A percentile compares a stretch with the other conserved stretches of the same genome.
These are phyloP conservation scores for Neurospora sp. DNA, from an alignment of 495 filamentous ascomycete species.

Conservation along the genomic window DNA sequence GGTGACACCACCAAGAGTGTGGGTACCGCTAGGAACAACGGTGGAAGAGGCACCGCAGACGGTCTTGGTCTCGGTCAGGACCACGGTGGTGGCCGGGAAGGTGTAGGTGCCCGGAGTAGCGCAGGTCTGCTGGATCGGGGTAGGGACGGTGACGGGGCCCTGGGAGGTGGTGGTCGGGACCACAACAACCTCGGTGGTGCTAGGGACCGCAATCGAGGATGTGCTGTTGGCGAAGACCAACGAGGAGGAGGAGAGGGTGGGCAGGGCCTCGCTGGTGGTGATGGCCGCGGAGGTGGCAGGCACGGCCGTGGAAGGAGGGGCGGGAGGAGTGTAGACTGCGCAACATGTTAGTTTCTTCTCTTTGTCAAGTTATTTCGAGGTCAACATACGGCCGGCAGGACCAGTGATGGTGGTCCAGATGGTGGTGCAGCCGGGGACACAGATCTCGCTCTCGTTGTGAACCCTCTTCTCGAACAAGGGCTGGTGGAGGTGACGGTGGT, in stretches of 20 bases:
- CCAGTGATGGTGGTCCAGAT: conserved; percentile 49
- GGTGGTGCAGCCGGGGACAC: conserved; percentile 61
- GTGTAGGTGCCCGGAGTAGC: conserved; percentile 68
- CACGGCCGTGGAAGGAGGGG: conserved; percentile 22
- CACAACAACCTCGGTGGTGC: conserved; percentile 7
- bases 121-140: conserved; percentile 56
- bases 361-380: background rate
- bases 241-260: background rate
- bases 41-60: conserved; percentile 57
- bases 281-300: conserved; percentile 10
- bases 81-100: conserved; percentile 66
- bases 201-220: conserved; percentile 4
- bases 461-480: conserved; percentile 45
- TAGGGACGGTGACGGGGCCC: conserved; percentile 44
- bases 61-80: conserved; percentile 54
- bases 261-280: background rate
- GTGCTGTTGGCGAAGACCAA: background rate
- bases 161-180: conserved; percentile 18
- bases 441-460: conserved; percentile 26
- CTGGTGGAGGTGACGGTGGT: conserved; percentile 52
- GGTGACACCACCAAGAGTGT: conserved; percentile 70
- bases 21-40: conserved; percentile 50
- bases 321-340: conserved; percentile 23
- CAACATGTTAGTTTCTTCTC: background rate
- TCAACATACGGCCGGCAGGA: conserved; percentile 45